phyloP scores from a whole-genome alignment of 2,329 filamentous ascomycete species.

The Ophidiomyces ophidiicola region DNA sequence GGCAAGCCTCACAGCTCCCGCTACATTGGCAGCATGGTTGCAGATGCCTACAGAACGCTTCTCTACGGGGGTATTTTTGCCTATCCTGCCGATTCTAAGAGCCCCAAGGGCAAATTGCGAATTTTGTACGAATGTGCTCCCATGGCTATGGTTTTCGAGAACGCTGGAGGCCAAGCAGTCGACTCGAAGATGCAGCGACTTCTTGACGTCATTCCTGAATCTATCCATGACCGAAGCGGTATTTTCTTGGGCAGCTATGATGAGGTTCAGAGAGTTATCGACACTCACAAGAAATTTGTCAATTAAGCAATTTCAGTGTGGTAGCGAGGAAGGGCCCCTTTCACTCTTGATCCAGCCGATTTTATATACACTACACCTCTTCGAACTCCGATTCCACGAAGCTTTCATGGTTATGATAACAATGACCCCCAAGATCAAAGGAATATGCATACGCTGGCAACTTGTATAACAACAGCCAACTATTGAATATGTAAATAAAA shows the following conservation, averaged over 20 bases:
- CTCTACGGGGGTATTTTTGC: conserved; percentile 95
- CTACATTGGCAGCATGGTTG: conserved; percentile 98
- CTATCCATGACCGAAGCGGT: conserved; percentile 89
- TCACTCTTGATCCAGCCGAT: too few relatives aligned
- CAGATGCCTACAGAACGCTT: conserved; percentile 90
- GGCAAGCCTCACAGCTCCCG: conserved; percentile 82
- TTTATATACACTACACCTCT: neutral
- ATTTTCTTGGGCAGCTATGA: conserved; percentile 94
- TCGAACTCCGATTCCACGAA: neutral
- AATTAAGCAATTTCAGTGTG: conserved; percentile 5
- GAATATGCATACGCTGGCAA: too few relatives aligned
- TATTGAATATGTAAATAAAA: too few relatives aligned
- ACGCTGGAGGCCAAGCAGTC: conserved; percentile 86
- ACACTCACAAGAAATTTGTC: conserved; percentile 50
- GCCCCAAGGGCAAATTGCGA: conserved; percentile 90
- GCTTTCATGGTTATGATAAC: too few relatives aligned
- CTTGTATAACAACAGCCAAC: too few relatives aligned
- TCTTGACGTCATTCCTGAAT: conserved; percentile 75
- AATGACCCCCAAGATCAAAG: too few relatives aligned
- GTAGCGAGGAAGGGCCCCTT: too few relatives aligned
- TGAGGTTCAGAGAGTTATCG: conserved; percentile 91
- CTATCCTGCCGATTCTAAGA: conserved; percentile 96
- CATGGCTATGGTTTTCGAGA: conserved; percentile 98
- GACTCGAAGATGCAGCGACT: conserved; percentile 85
- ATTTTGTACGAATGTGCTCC: conserved; percentile 98